phyloP scores from a whole-genome alignment of 495 filamentous ascomycete species.

The Chaetomium tenue region DNA sequence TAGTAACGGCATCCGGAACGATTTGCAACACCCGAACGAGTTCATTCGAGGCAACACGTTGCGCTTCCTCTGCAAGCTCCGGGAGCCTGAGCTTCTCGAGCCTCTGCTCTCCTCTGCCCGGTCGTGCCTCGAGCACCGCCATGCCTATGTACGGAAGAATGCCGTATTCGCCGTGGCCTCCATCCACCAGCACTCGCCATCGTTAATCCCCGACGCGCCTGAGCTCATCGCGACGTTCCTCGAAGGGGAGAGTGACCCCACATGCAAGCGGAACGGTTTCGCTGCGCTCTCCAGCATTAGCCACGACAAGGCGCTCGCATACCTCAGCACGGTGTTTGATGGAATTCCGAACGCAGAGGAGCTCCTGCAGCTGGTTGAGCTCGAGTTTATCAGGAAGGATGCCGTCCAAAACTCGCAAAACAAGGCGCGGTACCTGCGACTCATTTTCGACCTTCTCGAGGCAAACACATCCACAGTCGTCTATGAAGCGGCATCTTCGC shows the following conservation, averaged over 20 bases:
- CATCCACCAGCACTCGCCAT: constrained; percentile 87
- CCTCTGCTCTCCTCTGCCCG: constrained; percentile 89
- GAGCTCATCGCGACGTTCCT: constrained; percentile 90
- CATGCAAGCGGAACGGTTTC: constrained; percentile 98
- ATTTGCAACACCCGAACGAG: constrained; percentile 96
- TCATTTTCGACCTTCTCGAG: constrained; percentile 97
- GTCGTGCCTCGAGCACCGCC: constrained; percentile 88
- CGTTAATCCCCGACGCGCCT: constrained; percentile 91
- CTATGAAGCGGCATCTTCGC: constrained; percentile 97
- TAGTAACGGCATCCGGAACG: constrained; percentile 97
- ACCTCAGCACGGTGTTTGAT: constrained; percentile 87
- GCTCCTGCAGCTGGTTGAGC: constrained; percentile 84
- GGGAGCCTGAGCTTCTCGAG: constrained; percentile 93
- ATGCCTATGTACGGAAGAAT: constrained; percentile 97
- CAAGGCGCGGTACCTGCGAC: constrained; percentile 88
- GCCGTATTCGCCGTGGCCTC: constrained; percentile 92
- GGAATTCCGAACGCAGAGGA: constrained; percentile 93
- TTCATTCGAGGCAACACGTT: constrained; percentile 96
- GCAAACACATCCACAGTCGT: constrained; percentile 91
- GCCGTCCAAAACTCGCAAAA: constrained; percentile 91
- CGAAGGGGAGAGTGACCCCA: constrained; percentile 86
- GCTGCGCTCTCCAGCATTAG: constrained; percentile 86
- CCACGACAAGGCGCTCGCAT: constrained; percentile 89
- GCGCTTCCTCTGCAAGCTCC: constrained; percentile 93
- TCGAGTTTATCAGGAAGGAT: constrained; percentile 97